Base-by-base conservation (phyloP, 495 filamentous ascomycete species). In the Rhizodiscina lignyota region DNA sequence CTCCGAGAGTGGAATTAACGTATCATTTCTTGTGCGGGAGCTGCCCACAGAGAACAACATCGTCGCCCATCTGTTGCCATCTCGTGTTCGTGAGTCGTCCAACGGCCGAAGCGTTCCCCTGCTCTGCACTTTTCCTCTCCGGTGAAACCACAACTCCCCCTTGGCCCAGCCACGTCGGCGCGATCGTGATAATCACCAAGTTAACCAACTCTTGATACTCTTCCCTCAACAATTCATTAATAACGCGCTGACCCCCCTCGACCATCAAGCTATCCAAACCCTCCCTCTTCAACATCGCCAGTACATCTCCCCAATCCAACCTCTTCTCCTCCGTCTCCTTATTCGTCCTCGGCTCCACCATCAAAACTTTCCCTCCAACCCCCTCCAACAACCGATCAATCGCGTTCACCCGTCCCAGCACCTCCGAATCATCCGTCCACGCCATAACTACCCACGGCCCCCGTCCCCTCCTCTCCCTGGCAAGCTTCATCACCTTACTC, bases 371-470 rank as follows among this genome's bases (percentile, higher is more conserved):
- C 4, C 37, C 44, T 21, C 41, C 40, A 16, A 34, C n/a, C 18
- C 35, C 51, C 28, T 38, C 20, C 36, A 26, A 21, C 22, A 11
- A 5, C 18, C 19, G 4, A n/a, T n/a, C n/a, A 28, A 28, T 8
- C 24, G 8, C 8, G 8, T n/a, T n/a, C 24, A 27, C 24, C 24
- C 24, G 24, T n/a, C n/a, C n/a, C n/a, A n/a, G n/a, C n/a, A n/a
- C n/a, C n/a, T 40, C 41, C 5, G 30, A 29, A 10, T 20, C 21
- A 17, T 33, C 17, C 17, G 30, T 10, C 20, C 35, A 22, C 21
- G 35, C 60, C 3, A 70, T 66, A 31, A 92, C 53, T 8, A 89
- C 61, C 62, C 62, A 82, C 11, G 81, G 81, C 13, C 69, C 81
- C 45, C 69, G 72, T 5, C 83, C 85, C 48, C 66, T 66, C 10